phyloP scores from a whole-genome alignment of 2,329 filamentous ascomycete genomes.

The Fusarium acutatum region DNA sequence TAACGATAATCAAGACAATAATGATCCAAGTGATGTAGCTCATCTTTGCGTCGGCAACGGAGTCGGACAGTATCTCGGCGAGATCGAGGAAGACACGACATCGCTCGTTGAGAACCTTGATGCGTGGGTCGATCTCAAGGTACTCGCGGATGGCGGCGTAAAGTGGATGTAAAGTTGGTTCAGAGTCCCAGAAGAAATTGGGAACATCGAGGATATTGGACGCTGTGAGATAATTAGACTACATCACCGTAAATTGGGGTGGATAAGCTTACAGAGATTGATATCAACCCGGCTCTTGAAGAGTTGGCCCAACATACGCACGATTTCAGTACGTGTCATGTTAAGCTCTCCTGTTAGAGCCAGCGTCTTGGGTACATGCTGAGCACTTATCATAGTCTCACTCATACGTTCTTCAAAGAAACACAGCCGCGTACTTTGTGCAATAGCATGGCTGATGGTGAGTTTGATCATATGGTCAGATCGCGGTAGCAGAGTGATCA shows the following conservation, averaged over 20 bases:
- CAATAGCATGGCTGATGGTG: constrained; percentile 96
- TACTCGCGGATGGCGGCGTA: constrained; percentile 97
- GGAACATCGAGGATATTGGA: constrained; percentile 96
- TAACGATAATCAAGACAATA: constrained; percentile 90
- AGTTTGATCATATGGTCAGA: constrained; percentile 98
- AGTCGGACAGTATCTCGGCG: constrained; percentile 92
- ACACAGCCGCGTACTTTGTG: constrained; percentile 94
- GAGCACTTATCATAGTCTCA: constrained; percentile 90
- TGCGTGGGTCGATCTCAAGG: constrained; percentile 94
- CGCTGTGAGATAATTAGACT: constrained; percentile 59
- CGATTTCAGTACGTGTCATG: constrained; percentile 91
- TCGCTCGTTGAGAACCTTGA: constrained; percentile 95
- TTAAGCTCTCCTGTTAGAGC: constrained; percentile 90
- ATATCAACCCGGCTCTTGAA: constrained; percentile 97
- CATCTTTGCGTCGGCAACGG: constrained; percentile 94
- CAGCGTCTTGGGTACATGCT: constrained; percentile 88
- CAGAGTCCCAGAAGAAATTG: constrained; percentile 98
- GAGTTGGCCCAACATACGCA: constrained; percentile 87
- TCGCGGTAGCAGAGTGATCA: constrained; percentile 94
- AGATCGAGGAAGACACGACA: constrained; percentile 97
- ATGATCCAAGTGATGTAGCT: constrained; percentile 97
- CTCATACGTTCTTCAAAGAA: constrained; percentile 98
- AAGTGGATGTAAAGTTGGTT: constrained; percentile 92
- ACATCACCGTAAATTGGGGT: too few relatives aligned
- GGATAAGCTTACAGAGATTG: constrained; percentile 81